These are phyloP conservation scores for Platanthera zijinensis DNA, from an alignment of 106 monocot genomes.

Conservation along the genomic window DNA sequence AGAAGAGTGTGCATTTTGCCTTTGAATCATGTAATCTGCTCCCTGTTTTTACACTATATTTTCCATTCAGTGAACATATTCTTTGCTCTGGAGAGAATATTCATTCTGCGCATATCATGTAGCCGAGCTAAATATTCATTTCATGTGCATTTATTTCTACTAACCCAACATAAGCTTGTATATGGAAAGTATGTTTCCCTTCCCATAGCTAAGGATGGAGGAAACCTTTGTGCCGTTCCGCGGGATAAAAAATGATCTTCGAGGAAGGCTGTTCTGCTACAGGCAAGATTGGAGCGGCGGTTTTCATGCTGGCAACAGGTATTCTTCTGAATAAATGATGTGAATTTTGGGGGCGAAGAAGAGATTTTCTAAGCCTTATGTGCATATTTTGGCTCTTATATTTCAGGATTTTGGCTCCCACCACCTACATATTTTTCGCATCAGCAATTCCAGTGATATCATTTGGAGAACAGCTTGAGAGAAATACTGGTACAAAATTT, in stretches of 20 bases:
- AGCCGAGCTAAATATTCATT: too few relatives aligned
- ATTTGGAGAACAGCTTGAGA: conserved; percentile 79
- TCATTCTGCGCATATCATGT: too few relatives aligned
- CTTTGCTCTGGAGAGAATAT: too few relatives aligned
- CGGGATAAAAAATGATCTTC: conserved; percentile 67
- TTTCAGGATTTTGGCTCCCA: conserved; percentile 41
- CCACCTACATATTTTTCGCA: conserved; percentile 82
- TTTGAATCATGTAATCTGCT: too few relatives aligned
- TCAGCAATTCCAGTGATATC: conserved; percentile 90
- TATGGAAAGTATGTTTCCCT: too few relatives aligned
- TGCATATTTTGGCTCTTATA: conserved; percentile 17
- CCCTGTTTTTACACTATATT: too few relatives aligned
- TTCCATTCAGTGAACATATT: too few relatives aligned
- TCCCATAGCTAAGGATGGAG: conserved; percentile 29
- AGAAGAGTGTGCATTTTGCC: too few relatives aligned
- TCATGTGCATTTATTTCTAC: too few relatives aligned
- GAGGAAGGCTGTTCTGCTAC: conserved; percentile 54
- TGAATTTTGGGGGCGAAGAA: background rate
- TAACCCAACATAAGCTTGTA: too few relatives aligned
- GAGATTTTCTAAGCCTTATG: conserved; percentile 12
- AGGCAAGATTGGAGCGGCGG: conserved; percentile 74
- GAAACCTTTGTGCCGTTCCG: conserved; percentile 65
- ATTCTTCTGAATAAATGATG: background rate
- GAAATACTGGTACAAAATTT: conserved; percentile 50
- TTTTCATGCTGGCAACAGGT: conserved; percentile 58